phyloP scores from a whole-genome alignment of 225 moss, liverwort and hornwort species.

The Climacium dendroides region DNA sequence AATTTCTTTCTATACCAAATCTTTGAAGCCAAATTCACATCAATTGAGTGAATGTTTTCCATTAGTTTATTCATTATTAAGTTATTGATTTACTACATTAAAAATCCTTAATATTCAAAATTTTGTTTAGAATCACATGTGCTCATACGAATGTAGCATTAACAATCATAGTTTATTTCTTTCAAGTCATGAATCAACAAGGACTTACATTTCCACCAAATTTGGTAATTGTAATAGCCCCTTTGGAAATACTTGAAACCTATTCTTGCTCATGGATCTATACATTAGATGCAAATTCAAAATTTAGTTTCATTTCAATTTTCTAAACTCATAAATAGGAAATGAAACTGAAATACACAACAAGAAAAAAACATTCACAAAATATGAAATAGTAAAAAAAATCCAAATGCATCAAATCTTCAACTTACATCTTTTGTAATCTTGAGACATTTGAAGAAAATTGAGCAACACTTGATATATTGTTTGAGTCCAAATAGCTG shows the following conservation, averaged over 20 bases:
- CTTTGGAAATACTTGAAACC: too few relatives aligned
- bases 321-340: accelerated
- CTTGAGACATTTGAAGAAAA: accelerated
- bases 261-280: too few relatives aligned
- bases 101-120: too few relatives aligned
- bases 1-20: not conserved
- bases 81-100: not conserved
- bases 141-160: too few relatives aligned
- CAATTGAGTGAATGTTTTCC: not conserved
- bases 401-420: accelerated
- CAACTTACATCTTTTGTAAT: not conserved
- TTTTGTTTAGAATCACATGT: too few relatives aligned
- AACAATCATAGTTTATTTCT: too few relatives aligned
- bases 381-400: too few relatives aligned
- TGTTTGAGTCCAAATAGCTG: not conserved
- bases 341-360: not conserved
- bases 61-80: not conserved
- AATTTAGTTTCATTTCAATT: not conserved
- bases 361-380: not conserved
- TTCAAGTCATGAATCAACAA: too few relatives aligned
- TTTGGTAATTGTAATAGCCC: too few relatives aligned
- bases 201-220: too few relatives aligned
- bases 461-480: not conserved
- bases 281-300: too few relatives aligned
- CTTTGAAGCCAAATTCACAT: not conserved